These are phyloP conservation scores for Phanerochaete carnosa DNA, from an alignment of 768 basidiomycete species.

Conservation along the genomic window DNA sequence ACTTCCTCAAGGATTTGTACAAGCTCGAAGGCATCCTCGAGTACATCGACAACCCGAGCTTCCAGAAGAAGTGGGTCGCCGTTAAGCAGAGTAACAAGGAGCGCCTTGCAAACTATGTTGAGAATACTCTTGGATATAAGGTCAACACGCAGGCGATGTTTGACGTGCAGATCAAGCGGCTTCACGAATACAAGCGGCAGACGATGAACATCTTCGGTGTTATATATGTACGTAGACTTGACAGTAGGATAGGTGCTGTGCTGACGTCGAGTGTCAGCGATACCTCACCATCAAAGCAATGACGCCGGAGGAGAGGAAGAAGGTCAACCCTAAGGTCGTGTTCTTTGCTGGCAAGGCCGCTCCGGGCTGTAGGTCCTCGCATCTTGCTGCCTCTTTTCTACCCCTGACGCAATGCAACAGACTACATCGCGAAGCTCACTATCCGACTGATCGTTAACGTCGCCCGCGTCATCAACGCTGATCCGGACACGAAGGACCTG, in stretches of 20 bases:
- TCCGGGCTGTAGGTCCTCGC: constrained; percentile 66
- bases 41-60: constrained; percentile 65
- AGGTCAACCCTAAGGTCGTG: constrained; percentile 81
- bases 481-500: constrained; percentile 84
- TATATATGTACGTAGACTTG: constrained; percentile 60
- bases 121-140: constrained; percentile 63
- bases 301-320: constrained; percentile 75
- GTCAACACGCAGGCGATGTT: constrained; percentile 80
- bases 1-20: constrained; percentile 83
- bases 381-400: not conserved
- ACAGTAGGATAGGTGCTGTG: not conserved
- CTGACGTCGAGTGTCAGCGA: constrained; percentile 42
- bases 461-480: constrained; percentile 73
- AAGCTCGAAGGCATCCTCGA: constrained; percentile 77
- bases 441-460: constrained; percentile 95
- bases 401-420: constrained; percentile 32
- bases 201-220: constrained; percentile 91
- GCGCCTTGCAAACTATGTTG: constrained; percentile 73
- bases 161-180: constrained; percentile 90
- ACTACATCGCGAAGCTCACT: constrained; percentile 91
- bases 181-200: constrained; percentile 97
- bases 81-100: constrained; percentile 93
- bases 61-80: constrained; percentile 77
- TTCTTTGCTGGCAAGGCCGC: constrained; percentile 99
- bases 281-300: constrained; percentile 81